Evolutionary conservation across 2,329 filamentous ascomycete species (phyloP).

Genomic region (Paraphaeosphaeria sporulosa): DNA sequence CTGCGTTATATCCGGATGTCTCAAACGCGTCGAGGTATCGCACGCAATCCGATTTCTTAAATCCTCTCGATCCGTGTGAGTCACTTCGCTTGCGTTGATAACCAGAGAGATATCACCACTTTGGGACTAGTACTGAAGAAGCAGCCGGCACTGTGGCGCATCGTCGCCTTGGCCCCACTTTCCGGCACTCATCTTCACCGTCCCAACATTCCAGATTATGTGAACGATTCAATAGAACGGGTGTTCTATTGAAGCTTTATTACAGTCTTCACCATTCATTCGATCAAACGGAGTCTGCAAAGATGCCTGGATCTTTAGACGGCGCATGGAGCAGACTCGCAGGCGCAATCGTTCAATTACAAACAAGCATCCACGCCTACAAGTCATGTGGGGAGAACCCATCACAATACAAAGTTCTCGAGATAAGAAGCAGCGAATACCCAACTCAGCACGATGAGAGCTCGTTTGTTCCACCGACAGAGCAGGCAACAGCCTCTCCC

Average conservation of each 20-base stretch:
- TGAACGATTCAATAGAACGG: not conserved
- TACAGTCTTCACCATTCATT: not conserved
- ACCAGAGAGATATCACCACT: not conserved
- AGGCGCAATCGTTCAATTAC: slow-evolving; percentile 6
- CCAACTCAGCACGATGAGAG: not conserved
- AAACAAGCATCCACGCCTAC: slow-evolving; percentile 6
- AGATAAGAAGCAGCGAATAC: not conserved
- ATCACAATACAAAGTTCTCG: not conserved
- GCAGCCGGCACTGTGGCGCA: not conserved
- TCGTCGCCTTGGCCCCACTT: not conserved
- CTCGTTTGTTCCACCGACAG: not conserved
- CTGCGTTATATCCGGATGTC: not conserved
- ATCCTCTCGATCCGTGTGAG: too few relatives aligned
- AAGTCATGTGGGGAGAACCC: not conserved
- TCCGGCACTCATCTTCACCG: not conserved
- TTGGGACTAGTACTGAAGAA: not conserved
- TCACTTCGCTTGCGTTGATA: too few relatives aligned
- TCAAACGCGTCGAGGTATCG: too few relatives aligned
- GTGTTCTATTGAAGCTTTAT: not conserved
- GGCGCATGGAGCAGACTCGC: slow-evolving; percentile 1
- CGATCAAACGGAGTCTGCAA: not conserved
- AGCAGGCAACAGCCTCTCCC: not conserved
- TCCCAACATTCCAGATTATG: not conserved
- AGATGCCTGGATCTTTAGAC: not conserved
- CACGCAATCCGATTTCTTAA: too few relatives aligned